phyloP scores from a whole-genome alignment of 78 protist species.

The Pelomyxa schiedti region DNA sequence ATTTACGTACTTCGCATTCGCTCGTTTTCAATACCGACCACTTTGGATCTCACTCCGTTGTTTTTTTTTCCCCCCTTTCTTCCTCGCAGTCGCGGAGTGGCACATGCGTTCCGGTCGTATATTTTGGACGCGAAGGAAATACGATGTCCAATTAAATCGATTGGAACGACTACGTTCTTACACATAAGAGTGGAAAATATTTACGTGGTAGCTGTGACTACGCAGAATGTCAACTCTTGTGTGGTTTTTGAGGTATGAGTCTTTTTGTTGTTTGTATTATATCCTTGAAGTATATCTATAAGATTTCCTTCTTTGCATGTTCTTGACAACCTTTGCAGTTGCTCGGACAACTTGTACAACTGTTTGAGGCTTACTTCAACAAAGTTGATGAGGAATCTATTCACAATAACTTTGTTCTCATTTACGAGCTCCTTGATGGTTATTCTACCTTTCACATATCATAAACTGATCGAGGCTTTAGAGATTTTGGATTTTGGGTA shows the following conservation, averaged over 20 bases:
- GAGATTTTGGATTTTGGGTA: slow-evolving; percentile 88
- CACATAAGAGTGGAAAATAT: slow-evolving; percentile 55
- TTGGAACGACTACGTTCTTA: slow-evolving; percentile 71
- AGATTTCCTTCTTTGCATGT: too few relatives aligned
- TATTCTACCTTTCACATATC: neutral
- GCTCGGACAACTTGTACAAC: slow-evolving; percentile 37
- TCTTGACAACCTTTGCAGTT: slow-evolving; percentile 23
- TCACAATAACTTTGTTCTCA: slow-evolving; percentile 68
- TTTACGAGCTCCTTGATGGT: slow-evolving; percentile 89
- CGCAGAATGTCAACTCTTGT: slow-evolving; percentile 75
- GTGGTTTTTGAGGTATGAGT: slow-evolving; percentile 67
- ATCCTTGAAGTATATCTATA: neutral
- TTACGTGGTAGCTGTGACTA: slow-evolving; percentile 74
- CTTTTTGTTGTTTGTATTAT: neutral
- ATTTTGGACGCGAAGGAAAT: slow-evolving; percentile 49
- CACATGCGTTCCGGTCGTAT: slow-evolving; percentile 64
- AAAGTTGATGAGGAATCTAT: slow-evolving; percentile 67
- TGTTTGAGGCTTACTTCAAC: slow-evolving; percentile 71
- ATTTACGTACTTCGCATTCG: neutral
- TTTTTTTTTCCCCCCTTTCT: neutral
- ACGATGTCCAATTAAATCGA: slow-evolving; percentile 62
- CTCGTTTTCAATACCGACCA: neutral
- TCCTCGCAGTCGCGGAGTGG: slow-evolving; percentile 54
- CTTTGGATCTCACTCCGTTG: neutral
- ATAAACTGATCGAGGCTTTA: neutral